Conservation (phyloP, 805 yeast genomes). For the Hanseniaspora lachancei region DNA sequence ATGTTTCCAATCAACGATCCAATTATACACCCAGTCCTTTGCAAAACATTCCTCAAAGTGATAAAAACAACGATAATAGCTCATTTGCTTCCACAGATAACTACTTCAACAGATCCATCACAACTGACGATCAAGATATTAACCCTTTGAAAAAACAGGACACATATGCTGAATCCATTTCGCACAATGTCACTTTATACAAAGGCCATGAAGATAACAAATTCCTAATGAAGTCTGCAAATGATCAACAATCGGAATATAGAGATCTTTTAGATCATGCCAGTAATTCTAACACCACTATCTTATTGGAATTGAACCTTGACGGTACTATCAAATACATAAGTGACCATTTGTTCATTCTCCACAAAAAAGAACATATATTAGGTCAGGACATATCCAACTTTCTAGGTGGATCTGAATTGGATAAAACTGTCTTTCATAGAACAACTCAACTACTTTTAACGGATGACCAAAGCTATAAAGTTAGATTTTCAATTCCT, state of each 20-base stretch:
- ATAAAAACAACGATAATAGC: neutral
- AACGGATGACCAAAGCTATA: slow-evolving; percentile 59
- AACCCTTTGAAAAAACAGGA: neutral
- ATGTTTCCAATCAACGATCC: neutral
- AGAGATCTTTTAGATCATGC: slow-evolving; percentile 48
- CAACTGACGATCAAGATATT: neutral
- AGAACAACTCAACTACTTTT: slow-evolving; percentile 61
- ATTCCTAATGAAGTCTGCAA: neutral
- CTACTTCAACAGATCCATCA: neutral
- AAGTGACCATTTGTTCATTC: slow-evolving; percentile 75
- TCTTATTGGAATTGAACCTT: slow-evolving; percentile 72
- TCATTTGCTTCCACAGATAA: neutral
- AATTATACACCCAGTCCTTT: slow-evolving; percentile 5
- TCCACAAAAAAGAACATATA: slow-evolving; percentile 47
- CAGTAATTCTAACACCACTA: slow-evolving; percentile 56
- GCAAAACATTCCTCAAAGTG: neutral
- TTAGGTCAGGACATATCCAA: slow-evolving; percentile 44
- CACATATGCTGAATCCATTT: slow-evolving; percentile 2
- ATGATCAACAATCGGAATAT: slow-evolving; percentile 16
- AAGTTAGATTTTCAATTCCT: slow-evolving; percentile 46
- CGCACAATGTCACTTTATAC: slow-evolving; percentile 2
- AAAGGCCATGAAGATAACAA: neutral
- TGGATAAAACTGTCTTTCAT: slow-evolving; percentile 54
- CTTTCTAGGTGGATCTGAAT: slow-evolving; percentile 50
- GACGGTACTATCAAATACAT: slow-evolving; percentile 66